Conservation (phyloP, 257 asterid species). For the Solanum sparsipilum region DNA sequence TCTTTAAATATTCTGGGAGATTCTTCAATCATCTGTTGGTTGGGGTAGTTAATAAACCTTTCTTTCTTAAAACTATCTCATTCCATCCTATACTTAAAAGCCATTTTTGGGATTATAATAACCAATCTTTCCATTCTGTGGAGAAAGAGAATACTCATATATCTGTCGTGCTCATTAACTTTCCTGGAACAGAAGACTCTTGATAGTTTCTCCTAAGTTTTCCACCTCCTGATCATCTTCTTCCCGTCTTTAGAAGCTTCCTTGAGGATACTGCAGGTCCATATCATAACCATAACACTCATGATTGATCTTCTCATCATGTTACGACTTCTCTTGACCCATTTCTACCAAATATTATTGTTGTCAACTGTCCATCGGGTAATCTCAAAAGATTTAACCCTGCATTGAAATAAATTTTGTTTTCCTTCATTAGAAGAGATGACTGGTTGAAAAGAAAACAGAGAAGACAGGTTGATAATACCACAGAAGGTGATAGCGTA, state of each 20-base stretch:
- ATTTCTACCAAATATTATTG: not conserved
- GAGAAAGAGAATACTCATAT: not conserved
- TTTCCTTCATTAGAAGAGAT: not conserved
- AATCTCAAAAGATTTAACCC: not conserved
- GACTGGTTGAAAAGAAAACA: not conserved
- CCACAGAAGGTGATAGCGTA: not conserved
- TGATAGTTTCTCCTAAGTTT: not conserved
- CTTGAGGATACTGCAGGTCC: not conserved
- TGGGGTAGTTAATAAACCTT: not conserved
- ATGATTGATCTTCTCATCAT: not conserved
- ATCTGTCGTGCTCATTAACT: not conserved
- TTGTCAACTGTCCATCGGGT: not conserved
- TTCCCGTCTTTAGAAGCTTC: not conserved
- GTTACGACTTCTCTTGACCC: not conserved
- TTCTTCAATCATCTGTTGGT: not conserved
- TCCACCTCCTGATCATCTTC: not conserved
- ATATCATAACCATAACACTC: not conserved
- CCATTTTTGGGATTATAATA: not conserved
- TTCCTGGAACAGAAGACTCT: not conserved
- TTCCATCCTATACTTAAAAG: not conserved
- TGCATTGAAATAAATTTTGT: not conserved
- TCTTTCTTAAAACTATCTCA: not conserved
- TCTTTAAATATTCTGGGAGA: not conserved
- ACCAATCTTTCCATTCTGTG: not conserved
- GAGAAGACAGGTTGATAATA: not conserved